Conservation (phyloP, 139 green algal genomes). For the Edaphochlamys debaryana region DNA sequence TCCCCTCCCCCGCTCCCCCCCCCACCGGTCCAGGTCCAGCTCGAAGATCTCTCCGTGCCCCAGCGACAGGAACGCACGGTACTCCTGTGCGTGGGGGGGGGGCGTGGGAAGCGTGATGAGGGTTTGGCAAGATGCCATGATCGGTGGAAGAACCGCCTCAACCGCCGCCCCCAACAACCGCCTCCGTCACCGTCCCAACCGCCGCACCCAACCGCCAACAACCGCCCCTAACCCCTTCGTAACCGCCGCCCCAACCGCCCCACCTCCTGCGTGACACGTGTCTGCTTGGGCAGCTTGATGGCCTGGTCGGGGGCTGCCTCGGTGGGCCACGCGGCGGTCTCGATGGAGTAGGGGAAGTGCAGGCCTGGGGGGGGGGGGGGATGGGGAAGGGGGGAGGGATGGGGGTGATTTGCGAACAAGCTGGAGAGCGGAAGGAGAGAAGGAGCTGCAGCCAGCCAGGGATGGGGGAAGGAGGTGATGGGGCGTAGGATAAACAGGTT, state of each 20-base stretch:
- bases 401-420: neutral
- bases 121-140: neutral
- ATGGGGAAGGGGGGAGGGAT: neutral
- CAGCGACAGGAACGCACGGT: constrained; percentile 88
- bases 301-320: constrained; percentile 63
- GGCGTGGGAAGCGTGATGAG: neutral
- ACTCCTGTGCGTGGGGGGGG: constrained; percentile 63
- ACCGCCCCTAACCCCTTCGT: no score
- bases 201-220: neutral
- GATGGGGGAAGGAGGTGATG: no score
- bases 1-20: no score
- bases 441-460: no score
- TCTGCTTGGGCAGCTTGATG: constrained; percentile 88
- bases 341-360: constrained; percentile 24
- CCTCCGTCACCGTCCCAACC: neutral
- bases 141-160: neutral
- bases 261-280: constrained; percentile 76
- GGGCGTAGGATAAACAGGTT: no score
- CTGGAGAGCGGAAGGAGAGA: no score
- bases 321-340: constrained; percentile 69
- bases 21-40: constrained; percentile 80
- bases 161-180: no score
- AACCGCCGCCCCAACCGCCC: neutral
- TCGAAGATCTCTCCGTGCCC: constrained; percentile 91
- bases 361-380: neutral